phyloP scores from a whole-genome alignment of 2,329 filamentous ascomycete genomes.

The Blastomyces percursus region DNA sequence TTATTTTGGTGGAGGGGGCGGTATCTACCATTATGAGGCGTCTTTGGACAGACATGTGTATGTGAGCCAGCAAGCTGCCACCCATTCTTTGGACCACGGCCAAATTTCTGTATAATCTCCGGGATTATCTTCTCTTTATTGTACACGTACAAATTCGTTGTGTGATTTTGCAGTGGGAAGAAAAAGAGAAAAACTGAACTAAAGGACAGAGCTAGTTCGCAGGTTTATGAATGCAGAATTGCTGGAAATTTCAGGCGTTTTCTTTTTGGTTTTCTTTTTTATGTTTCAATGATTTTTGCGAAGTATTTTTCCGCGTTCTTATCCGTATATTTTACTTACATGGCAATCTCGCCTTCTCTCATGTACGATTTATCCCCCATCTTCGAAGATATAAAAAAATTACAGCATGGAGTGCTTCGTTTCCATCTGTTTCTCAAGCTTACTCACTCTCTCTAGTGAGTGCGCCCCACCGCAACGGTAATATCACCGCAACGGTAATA shows the following conservation, averaged over 20 bases:
- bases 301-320: background rate
- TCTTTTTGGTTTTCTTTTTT: background rate
- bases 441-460: too few species aligned
- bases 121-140: background rate
- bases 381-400: background rate
- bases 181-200: background rate
- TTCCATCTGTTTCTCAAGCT: too few species aligned
- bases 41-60: background rate
- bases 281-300: background rate
- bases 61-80: background rate
- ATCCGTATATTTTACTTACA: background rate
- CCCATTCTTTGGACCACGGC: background rate
- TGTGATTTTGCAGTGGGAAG: background rate
- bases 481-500: too few species aligned
- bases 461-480: too few species aligned
- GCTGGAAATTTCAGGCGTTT: background rate
- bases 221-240: background rate
- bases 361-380: background rate
- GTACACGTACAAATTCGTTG: background rate
- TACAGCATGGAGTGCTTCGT: background rate
- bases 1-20: too few species aligned
- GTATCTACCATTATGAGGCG: background rate
- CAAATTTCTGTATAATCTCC: background rate
- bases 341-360: background rate
- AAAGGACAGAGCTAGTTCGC: background rate